Conservation (phyloP, 2,329 filamentous ascomycete genomes). For the Fusarium phyllophilum region DNA sequence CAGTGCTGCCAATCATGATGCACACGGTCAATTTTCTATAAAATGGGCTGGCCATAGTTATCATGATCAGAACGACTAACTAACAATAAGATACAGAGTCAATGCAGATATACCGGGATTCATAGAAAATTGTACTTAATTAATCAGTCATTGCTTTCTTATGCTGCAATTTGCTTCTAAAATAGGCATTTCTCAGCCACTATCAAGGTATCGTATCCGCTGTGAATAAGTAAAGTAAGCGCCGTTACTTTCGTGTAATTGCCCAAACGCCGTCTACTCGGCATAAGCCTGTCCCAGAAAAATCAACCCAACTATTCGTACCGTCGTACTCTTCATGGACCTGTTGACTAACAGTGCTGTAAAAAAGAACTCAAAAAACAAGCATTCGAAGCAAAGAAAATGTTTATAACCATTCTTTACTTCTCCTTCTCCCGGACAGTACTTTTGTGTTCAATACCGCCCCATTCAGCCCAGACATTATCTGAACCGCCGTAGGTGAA, state of each 20-base stretch:
- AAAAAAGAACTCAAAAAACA: conserved; percentile 12
- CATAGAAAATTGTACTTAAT: neutral
- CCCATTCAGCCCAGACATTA: conserved; percentile 48
- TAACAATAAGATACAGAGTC: neutral
- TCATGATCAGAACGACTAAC: neutral
- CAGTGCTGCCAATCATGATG: neutral
- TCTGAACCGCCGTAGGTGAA: conserved; percentile 48
- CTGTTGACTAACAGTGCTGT: conserved; percentile 34
- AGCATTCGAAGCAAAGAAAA: conserved; percentile 8
- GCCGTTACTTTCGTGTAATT: conserved; percentile 11
- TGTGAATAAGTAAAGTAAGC: conserved; percentile 18
- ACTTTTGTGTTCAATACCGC: conserved; percentile 28
- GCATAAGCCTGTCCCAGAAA: conserved; percentile 13
- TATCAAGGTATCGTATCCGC: conserved; percentile 29
- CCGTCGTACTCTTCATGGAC: conserved; percentile 23
- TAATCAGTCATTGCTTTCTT: neutral
- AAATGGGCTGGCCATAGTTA: neutral
- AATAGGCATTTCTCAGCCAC: conserved; percentile 4
- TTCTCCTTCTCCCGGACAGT: conserved; percentile 32
- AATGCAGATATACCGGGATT: neutral
- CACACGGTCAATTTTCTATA: neutral
- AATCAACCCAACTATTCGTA: conserved; percentile 14
- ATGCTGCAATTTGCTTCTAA: neutral
- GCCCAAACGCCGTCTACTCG: conserved; percentile 32
- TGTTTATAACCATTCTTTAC: conserved; percentile 8